Evolutionary conservation across 2,329 filamentous ascomycete species (phyloP).

Genomic region (Rachicladosporium sp.): DNA sequence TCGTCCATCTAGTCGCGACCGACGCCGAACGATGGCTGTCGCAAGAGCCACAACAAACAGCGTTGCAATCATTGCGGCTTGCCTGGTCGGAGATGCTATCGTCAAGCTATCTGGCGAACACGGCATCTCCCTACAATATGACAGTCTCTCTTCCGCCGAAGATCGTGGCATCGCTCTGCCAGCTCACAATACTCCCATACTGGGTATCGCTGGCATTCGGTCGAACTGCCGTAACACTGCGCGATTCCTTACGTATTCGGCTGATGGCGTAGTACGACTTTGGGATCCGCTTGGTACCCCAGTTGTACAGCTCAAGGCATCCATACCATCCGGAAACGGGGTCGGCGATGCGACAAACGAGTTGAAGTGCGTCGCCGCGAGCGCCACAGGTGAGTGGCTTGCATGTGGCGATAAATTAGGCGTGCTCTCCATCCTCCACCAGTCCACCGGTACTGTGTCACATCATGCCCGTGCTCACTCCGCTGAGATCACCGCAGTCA

Average conservation of each 20-base stretch:
- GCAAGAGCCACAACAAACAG: too few relatives aligned
- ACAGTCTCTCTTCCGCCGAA: too few relatives aligned
- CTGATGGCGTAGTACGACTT: constrained; percentile 64
- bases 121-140: too few relatives aligned
- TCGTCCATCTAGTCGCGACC: too few relatives aligned
- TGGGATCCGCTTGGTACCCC: constrained; percentile 67
- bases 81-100: too few relatives aligned
- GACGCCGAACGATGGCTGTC: too few relatives aligned
- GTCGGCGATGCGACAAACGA: constrained; percentile 34
- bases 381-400: constrained; percentile 51
- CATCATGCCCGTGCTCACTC: constrained; percentile 76
- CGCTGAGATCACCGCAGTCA: constrained; percentile 71
- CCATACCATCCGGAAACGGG: constrained; percentile 31
- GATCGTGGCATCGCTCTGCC: too few relatives aligned
- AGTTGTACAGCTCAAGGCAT: constrained; percentile 51
- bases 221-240: constrained; percentile 31
- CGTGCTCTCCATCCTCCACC: constrained; percentile 51
- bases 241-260: constrained; percentile 82
- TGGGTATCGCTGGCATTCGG: too few relatives aligned
- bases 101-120: too few relatives aligned
- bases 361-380: constrained; percentile 47
- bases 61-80: too few relatives aligned
- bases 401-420: constrained; percentile 79
- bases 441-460: constrained; percentile 46
- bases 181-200: too few relatives aligned